Evolutionary conservation across 176 grass and related monocot species (phyloP), one percentile per base, ranked within the genome.

Genomic region (Bromus sterilis): DNA sequence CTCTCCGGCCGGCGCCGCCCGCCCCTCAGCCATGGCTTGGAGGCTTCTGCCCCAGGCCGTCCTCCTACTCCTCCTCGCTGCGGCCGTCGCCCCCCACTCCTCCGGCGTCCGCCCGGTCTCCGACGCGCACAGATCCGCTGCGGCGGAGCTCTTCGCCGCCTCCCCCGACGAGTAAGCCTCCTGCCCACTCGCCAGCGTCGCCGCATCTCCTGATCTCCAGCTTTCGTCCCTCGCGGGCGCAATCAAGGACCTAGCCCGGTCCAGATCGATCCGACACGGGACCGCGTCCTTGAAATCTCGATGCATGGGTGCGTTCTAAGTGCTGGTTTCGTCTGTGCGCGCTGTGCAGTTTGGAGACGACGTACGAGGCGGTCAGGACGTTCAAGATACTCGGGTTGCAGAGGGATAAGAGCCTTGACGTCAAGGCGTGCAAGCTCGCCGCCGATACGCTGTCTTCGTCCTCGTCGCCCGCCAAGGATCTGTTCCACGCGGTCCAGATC

Each of bases 401-500:
- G 67, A 88, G 80, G 39, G 71, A 81, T 15, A 81, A 69, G 69
- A 44, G 80, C 15, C 18, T 80, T 7, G 84, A 23, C 18, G 85
- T 60, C 20, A 84, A 84, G 60, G 71, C 56, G 14, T 91, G 89
- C 85, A 58, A 88, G 71, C 59, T 88, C 43, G 85, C 89, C 11
- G n/a, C 84, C 28, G 46, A 86, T 20, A 80, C 69, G 37, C 49
- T 92, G 64, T 77, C 57, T 18, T 82, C 88, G 4, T 49, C 87
- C 0, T 36, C 71, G 7, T 82, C 67, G n/a, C 4, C 81, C 14
- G 66, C 83, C 1, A 91, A 94, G 72, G 89, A 94, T 81, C 90
- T 91, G 69, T 92, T 92, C 82, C 81, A 88, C 63, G 89, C 84
- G 3, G 67, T 77, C 71, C 86, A 85, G 79, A 79, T 91, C 64